phyloP scores from a whole-genome alignment of 2,329 filamentous ascomycete genomes.

The Aspergillus luchuensis region DNA sequence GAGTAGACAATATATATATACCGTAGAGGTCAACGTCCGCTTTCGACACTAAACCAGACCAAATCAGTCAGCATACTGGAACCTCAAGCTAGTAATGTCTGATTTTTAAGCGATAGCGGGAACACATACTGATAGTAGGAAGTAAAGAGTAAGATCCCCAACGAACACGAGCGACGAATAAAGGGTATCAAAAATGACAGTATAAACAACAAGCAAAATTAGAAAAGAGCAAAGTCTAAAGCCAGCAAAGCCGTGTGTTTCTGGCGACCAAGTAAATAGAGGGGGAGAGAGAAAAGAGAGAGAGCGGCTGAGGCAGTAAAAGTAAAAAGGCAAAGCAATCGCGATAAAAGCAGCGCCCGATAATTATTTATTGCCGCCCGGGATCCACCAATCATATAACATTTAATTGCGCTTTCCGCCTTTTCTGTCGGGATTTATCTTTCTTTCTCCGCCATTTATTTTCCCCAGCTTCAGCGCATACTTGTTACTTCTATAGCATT shows the following conservation, averaged over 20 bases:
- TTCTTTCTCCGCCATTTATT: not conserved
- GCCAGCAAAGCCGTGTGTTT: too few relatives aligned
- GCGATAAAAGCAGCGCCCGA: not conserved
- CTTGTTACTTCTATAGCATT: not conserved
- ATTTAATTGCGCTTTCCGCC: not conserved
- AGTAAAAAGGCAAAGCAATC: slow-evolving; percentile 1
- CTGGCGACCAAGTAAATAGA: not conserved
- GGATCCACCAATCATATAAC: slow-evolving; percentile 4
- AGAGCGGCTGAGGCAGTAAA: not conserved
- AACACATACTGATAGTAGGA: slow-evolving; percentile 19
- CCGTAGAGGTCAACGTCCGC: slow-evolving; percentile 63
- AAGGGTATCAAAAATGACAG: not conserved
- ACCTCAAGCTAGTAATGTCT: not conserved
- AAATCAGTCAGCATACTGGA: slow-evolving; percentile 21
- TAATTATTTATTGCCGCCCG: slow-evolving; percentile 4
- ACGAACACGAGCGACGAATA: not conserved
- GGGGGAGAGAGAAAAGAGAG: not conserved
- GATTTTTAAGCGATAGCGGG: not conserved
- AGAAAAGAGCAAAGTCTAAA: not conserved
- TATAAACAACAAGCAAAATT: not conserved
- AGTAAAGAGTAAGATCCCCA: not conserved
- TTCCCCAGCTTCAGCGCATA: not conserved
- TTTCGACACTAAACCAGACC: slow-evolving; percentile 33
- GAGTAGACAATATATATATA: slow-evolving; percentile 35
- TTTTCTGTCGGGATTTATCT: slow-evolving; percentile 9